Conservation (phyloP, 2,329 filamentous ascomycete species). For the Annulohypoxylon truncatum region DNA sequence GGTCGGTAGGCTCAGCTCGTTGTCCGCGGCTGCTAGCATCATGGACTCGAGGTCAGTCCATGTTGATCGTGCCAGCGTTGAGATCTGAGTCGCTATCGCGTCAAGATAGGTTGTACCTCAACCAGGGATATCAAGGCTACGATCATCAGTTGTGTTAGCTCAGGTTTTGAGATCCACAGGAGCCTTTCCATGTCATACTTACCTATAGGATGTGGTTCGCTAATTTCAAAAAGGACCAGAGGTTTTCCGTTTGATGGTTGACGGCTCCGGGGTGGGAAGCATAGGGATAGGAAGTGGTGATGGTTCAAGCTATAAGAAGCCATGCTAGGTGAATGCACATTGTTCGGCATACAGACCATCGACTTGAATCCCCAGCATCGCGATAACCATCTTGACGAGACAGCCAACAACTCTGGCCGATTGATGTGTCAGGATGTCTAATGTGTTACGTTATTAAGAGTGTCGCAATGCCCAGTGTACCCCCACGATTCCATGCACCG, state of each 20-base stretch:
- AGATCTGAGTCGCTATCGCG: not conserved
- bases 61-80: not conserved
- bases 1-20: not conserved
- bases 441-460: not conserved
- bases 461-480: not conserved
- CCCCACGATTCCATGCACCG: not conserved
- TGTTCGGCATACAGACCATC: not conserved
- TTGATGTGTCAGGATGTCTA: not conserved
- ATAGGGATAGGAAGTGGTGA: not conserved
- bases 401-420: not conserved
- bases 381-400: not conserved
- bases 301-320: not conserved
- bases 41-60: not conserved
- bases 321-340: not conserved
- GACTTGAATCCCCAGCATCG: not conserved
- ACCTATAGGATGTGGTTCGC: not conserved
- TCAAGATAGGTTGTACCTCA: not conserved
- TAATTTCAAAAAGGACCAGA: not conserved
- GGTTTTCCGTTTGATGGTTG: not conserved
- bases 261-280: not conserved
- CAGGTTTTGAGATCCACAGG: not conserved
- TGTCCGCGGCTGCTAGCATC: not conserved
- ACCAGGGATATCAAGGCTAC: not conserved
- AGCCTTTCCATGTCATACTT: not conserved
- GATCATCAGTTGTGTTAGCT: not conserved